Conservation (phyloP, 805 yeast species). For the Yamadazyma sp. region DNA sequence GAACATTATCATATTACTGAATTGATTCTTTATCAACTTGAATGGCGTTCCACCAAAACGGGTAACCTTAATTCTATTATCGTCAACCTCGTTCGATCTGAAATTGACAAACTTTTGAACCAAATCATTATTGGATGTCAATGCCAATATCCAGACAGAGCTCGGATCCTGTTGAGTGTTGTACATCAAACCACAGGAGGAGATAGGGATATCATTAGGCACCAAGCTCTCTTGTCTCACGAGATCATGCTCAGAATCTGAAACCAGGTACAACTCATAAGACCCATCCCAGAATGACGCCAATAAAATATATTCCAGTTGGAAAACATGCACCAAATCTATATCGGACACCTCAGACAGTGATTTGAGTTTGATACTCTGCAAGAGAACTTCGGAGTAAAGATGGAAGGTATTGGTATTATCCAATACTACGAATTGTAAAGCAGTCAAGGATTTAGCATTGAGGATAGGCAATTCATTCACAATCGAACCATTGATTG, state of each 20-base stretch:
- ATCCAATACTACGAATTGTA: conserved; percentile 9
- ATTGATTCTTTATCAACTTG: conserved; percentile 13
- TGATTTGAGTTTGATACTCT: conserved; percentile 3
- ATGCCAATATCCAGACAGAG: conserved; percentile 16
- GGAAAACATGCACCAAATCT: conserved; percentile 11
- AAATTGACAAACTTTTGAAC: conserved; percentile 15
- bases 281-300: conserved; percentile 20
- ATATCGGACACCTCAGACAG: conserved; percentile 15
- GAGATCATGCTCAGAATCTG: conserved; percentile 6
- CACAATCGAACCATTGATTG: conserved; percentile 2
- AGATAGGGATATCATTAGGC: conserved; percentile 10
- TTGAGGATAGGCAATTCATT: conserved; percentile 1
- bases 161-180: conserved; percentile 1
- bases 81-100: conserved; percentile 4
- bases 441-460: conserved; percentile 3
- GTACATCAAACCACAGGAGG: conserved; percentile 16
- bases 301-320: conserved; percentile 12
- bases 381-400: conserved; percentile 4
- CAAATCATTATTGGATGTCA: conserved; percentile 17
- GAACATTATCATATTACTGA: conserved; percentile 13
- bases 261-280: conserved; percentile 12
- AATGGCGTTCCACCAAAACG: conserved; percentile 17
- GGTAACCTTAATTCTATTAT: not conserved
- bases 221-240: not conserved
- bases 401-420: conserved; percentile 8